Base-by-base conservation (phyloP, 371 early-diverging fungal genomes). In the Mortierella sp. region DNA sequence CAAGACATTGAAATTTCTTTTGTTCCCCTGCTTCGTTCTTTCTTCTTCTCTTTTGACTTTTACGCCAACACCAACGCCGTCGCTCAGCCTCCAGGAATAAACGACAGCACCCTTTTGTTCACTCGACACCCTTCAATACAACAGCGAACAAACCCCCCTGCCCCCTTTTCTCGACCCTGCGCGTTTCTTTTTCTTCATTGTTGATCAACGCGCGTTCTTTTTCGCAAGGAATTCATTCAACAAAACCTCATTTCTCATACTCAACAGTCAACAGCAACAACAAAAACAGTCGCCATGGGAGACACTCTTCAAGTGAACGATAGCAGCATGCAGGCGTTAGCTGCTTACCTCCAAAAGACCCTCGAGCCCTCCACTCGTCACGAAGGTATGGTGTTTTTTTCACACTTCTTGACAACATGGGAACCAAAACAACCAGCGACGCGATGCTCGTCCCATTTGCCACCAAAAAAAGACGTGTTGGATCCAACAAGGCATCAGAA, bases 271-370 rank as follows among this genome's bases (percentile, higher is more conserved):
- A n/a, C 71, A 71, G 12, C 46, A 72, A n/a, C 35, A 24, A 12
- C 7, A 18, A 46, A 29, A n/a, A 16, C 21, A 68, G 43, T 41
- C 68, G n/a, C 58, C 21, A 82, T 82, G 82, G 71, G 79, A 32
- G 72, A 71, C 71, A 29, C 63, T n/a, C 56, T 90, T 87, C 91
- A 91, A 78, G 87, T 91, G 43, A 92, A 91, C 83, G 91, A 93
- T 41, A 92, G 91, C 75, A 90, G 90, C 48, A 91, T 94, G 75
- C 87, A 87, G 79, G 92, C 91, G 5, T 85, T 96, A 74, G 92
- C 96, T 18, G 89, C 91, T 75, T 94, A 92, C 74, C 91, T 97
- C 44, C 90, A 91, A 75, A 96, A 96, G 83, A 96, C 97, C 3
- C 89, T 96, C 63, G 92, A 95, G 43, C 95, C 95, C 49, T 82